These are phyloP conservation scores for Paramecium caudatum DNA, from an alignment of 73 alveolate species.

Conservation along the genomic window DNA sequence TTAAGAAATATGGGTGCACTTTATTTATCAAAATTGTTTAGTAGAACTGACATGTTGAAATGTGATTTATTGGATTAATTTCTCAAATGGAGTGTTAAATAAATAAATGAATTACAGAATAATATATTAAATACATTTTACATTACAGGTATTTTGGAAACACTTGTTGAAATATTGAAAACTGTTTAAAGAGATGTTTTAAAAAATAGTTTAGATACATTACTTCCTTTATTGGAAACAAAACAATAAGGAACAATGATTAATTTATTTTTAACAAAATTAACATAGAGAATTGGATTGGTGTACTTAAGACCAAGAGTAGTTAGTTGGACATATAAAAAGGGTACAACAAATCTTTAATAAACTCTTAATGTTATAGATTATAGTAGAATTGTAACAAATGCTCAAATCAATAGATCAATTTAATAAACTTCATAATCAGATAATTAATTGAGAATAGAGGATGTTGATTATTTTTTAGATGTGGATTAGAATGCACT, in stretches of 20 bases:
- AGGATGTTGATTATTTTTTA: constrained; percentile 81
- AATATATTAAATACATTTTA: constrained; percentile 76
- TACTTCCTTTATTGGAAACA: neutral
- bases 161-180: constrained; percentile 80
- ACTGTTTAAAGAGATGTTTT: constrained; percentile 82
- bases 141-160: constrained; percentile 80
- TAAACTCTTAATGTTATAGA: constrained; percentile 64
- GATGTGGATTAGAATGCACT: constrained; percentile 86
- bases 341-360: constrained; percentile 79
- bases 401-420: constrained; percentile 62
- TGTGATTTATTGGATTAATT: constrained; percentile 80
- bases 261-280: constrained; percentile 27
- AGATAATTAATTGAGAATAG: constrained; percentile 82
- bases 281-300: constrained; percentile 91
- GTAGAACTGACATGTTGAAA: constrained; percentile 90
- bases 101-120: constrained; percentile 66
- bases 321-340: constrained; percentile 93
- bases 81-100: constrained; percentile 77
- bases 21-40: constrained; percentile 83
- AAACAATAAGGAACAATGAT: constrained; percentile 29
- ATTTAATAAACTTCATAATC: constrained; percentile 71
- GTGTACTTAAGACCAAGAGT: constrained; percentile 93
- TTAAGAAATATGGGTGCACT: constrained; percentile 68
- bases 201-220: neutral
- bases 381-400: constrained; percentile 46